phyloP scores from a whole-genome alignment of 2,329 filamentous ascomycete genomes.

The Hysterium pulicare region DNA sequence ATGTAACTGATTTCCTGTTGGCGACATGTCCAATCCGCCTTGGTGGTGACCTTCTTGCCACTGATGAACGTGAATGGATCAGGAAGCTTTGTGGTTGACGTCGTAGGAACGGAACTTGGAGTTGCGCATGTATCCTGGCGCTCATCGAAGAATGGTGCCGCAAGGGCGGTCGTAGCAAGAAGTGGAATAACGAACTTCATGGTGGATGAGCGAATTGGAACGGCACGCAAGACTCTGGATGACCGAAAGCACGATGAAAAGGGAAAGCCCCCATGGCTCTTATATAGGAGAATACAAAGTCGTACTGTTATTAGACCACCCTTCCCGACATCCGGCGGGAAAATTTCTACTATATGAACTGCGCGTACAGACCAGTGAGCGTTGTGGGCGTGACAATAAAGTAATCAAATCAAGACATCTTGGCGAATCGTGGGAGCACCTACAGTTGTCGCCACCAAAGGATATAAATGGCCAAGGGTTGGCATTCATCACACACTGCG shows the following conservation, averaged over 20 bases:
- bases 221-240: slow-evolving; percentile 8
- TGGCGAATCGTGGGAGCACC: slow-evolving; percentile 11
- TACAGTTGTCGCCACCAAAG: neutral
- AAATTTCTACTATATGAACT: slow-evolving; percentile 27
- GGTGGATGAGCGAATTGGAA: slow-evolving; percentile 7
- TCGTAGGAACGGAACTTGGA: slow-evolving; percentile 28
- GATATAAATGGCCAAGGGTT: neutral
- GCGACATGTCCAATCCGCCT: slow-evolving; percentile 34
- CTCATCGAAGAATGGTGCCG: slow-evolving; percentile 25
- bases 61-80: slow-evolving; percentile 39
- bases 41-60: slow-evolving; percentile 32
- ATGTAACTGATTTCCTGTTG: slow-evolving; percentile 35
- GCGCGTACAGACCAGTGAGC: slow-evolving; percentile 17
- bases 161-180: slow-evolving; percentile 27
- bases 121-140: slow-evolving; percentile 30
- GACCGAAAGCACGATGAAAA: slow-evolving; percentile 7
- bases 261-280: slow-evolving; percentile 1
- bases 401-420: slow-evolving; percentile 26
- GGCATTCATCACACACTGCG: neutral
- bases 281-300: slow-evolving; percentile 6
- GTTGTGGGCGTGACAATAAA: slow-evolving; percentile 23
- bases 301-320: neutral
- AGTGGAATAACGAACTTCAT: slow-evolving; percentile 33
- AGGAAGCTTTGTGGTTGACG: slow-evolving; percentile 31
- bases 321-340: slow-evolving; percentile 17